Base-by-base conservation (phyloP, 1,284 basidiomycete genomes). In the Veloporphyrellus conicus region DNA sequence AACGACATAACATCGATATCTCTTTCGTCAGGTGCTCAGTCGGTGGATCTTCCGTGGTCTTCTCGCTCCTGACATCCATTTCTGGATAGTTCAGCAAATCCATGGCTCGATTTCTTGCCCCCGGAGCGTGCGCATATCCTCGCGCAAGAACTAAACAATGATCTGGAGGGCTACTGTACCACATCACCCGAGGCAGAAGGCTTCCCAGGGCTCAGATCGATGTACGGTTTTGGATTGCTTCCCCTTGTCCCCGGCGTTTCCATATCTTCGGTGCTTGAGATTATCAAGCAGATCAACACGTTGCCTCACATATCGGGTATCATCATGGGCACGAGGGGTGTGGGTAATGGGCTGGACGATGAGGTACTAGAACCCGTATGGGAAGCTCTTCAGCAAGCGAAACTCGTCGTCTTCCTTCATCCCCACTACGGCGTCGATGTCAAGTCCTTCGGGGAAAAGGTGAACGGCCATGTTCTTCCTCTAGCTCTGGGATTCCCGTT, bases 401-500 rank as follows among this genome's bases (percentile, higher is more conserved):
- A 77, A 2, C 74, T 92, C 4, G 82, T 89, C 18, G 76, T 87
- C 14, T 92, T 92, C 69, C 62, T 91, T 33, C 89, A 92, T 58
- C 89, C 88, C 8, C 88, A 92, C 61, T 90, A 90, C 60, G 86
- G 87, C 7, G 78, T 90, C 14, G 81, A 81, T 56, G 63, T 68
- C 20, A 74, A 72, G 47, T 78, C 77, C 11, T 92, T 84, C 75
- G 90, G 89, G 2, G 74, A 79, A 44, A 78, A 73, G 51, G 78
- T 83, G 45, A 90, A 93, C 56, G 90, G 90, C 0, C 90, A 93
- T 54, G 90, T 91, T 27, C 76, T 93, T 19, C 86, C 89, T 2
- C 77, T 93, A 41, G 88, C 90, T 0, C 73, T 93, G 12, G 90
- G 90, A 1, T 92, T 93, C 67, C 90, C 90, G 1, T 87, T 93